Percentiles rank a stretch among this genome's conserved stretches.
These are phyloP conservation scores for Nymphaea thermarum DNA, from an alignment of 164 flowering plant genomes.

Conservation along the genomic window DNA sequence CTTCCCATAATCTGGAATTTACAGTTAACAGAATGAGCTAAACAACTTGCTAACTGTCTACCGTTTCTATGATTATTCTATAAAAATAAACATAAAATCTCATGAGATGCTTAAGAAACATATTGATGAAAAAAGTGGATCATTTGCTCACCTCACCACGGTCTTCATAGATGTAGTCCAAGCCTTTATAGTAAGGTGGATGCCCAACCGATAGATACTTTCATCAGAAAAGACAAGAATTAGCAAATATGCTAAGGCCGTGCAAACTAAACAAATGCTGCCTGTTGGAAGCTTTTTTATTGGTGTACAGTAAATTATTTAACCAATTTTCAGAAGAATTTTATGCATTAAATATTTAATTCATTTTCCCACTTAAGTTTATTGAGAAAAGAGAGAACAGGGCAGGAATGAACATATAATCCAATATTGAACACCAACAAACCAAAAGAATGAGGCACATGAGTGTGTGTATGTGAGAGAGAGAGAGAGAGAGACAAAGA, in stretches of 20 bases:
- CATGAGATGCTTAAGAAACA: not conserved
- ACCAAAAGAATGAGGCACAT: too few relatives aligned
- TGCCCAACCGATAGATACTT: slow-evolving; percentile 92
- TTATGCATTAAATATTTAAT: too few relatives aligned
- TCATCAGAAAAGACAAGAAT: not conserved
- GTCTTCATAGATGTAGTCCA: slow-evolving; percentile 92
- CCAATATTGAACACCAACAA: too few relatives aligned
- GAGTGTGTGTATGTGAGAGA: too few relatives aligned
- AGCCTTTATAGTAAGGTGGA: slow-evolving; percentile 83
- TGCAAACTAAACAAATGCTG: not conserved
- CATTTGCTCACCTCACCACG: slow-evolving; percentile 63
- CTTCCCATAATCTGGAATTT: not conserved
- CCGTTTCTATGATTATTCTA: too few relatives aligned
- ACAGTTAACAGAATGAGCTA: not conserved
- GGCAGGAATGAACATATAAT: too few relatives aligned
- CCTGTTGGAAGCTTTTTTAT: too few relatives aligned
- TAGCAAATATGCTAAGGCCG: not conserved
- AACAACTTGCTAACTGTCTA: not conserved
- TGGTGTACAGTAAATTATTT: too few relatives aligned
- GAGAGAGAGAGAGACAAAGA: too few relatives aligned
- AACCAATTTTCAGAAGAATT: too few relatives aligned
- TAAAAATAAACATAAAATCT: not conserved
- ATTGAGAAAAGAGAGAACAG: too few relatives aligned
- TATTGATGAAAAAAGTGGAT: not conserved
- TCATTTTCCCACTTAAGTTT: too few relatives aligned